Evolutionary conservation across 2,329 filamentous ascomycete genomes (phyloP).

Genomic region (Sordariomycetes sp.): DNA sequence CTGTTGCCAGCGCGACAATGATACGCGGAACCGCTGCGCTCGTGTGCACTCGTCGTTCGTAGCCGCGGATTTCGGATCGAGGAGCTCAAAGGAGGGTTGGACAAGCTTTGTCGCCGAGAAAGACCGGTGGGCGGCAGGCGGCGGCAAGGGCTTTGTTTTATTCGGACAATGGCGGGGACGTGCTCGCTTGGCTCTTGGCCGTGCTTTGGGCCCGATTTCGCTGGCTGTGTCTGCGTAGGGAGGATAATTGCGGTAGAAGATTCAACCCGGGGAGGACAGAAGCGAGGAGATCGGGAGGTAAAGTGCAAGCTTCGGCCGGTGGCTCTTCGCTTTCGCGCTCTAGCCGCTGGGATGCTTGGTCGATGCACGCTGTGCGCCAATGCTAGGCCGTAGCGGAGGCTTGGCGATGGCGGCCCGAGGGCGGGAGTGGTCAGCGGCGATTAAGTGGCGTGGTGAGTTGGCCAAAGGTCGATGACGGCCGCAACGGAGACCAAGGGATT

Average conservation of each 20-base stretch:
- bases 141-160: conserved; percentile 2
- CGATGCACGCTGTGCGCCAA: background rate
- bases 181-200: background rate
- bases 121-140: background rate
- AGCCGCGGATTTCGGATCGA: background rate
- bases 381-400: background rate
- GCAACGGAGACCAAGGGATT: background rate
- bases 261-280: background rate
- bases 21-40: background rate
- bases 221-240: background rate
- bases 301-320: background rate
- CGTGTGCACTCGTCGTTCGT: background rate
- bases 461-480: background rate
- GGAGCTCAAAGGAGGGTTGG: background rate
- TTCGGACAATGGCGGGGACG: background rate
- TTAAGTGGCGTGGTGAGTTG: background rate
- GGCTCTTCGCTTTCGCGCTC: background rate
- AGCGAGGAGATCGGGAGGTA: background rate
- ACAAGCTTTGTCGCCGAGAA: background rate
- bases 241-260: background rate
- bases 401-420: background rate
- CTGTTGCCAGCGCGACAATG: background rate
- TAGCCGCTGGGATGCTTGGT: background rate
- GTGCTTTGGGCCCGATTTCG: conserved; percentile 2
- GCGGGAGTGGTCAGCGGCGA: background rate